Base-by-base conservation (phyloP, 225 moss, liverwort and hornwort species). In the Marchantia paleacea region DNA sequence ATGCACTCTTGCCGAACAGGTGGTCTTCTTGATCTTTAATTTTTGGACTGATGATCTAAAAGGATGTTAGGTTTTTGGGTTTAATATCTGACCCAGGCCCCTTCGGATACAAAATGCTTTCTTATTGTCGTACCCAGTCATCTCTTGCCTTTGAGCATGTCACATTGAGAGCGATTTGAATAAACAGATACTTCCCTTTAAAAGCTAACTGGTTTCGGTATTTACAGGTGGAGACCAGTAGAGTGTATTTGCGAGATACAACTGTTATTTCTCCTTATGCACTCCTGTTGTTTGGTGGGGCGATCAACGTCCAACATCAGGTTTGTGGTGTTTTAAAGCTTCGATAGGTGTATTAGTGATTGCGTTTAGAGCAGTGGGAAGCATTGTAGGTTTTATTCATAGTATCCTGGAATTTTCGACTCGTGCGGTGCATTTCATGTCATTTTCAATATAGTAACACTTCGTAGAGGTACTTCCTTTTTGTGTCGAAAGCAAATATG, bases 271-370 rank as follows among this genome's bases (percentile, higher is more conserved):
- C 97, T 82, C 95, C 97, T 19, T 99, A 94, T 81, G 91, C 94
- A 75, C 89, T 99, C 28, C 94, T 99, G 70, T 80, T 99, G 18
- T 99, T 99, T 91, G 97, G 95, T 64, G 97, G 97, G 55, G 87
- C 86, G 68, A 99, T 99, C 84, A 94, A 85, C 80, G 97, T 99
- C 64, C 95, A 99, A 82, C 97, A 99, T 92, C 95, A 99, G 97
- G 97, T 95, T 53, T 26, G 78, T 73, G 26, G 66, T 8, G 11
- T 68, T 68, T 22, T 62, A 6, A 62, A 62, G 9, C 62, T 22
- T 16, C 7, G 62, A 62, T 18, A n/a, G n/a, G 22, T 62, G n/a
- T 7, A n/a, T 62, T 15, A 5, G 58, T 58, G 58, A 5, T 58
- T 16, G 18, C 6, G 10, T 20, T 39, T 5, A 12, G 20, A 58